A percentile compares a stretch with the other conserved stretches of the same genome.
Evolutionary conservation across 305 asterid genomes (phyloP).

Genomic region (Fraxinus ornus): DNA sequence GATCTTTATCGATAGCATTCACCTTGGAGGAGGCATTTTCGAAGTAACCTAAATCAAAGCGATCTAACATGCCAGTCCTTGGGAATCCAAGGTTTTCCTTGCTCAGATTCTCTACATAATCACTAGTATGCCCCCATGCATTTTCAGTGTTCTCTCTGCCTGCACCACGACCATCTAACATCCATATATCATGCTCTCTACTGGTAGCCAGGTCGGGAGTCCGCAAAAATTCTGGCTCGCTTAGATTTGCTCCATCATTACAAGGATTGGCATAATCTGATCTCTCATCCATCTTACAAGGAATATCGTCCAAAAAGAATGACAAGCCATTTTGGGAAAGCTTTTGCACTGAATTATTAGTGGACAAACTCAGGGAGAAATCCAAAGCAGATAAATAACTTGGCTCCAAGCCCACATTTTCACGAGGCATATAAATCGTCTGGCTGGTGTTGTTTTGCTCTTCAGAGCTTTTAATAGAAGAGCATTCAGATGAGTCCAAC

Average conservation of each 20-base stretch:
- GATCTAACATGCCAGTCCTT: conserved; percentile 22
- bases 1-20: conserved; percentile 32
- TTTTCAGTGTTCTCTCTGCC: conserved; percentile 28
- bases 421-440: conserved; percentile 23
- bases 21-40: conserved; percentile 30
- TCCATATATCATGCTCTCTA: conserved; percentile 30
- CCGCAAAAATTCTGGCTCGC: conserved; percentile 29
- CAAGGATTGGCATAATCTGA: conserved; percentile 30
- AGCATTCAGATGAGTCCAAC: conserved; percentile 63
- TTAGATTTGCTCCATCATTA: conserved; percentile 25
- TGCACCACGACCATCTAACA: conserved; percentile 24
- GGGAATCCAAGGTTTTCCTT: conserved; percentile 33
- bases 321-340: conserved; percentile 34
- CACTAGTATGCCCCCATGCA: conserved; percentile 40
- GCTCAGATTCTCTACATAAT: conserved; percentile 33
- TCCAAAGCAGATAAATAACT: conserved; percentile 70
- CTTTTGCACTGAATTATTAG: conserved; percentile 38
- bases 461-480: conserved; percentile 58
- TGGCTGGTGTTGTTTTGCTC: conserved; percentile 56
- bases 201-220: conserved; percentile 33
- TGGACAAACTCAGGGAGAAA: conserved; percentile 44
- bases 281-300: conserved; percentile 28
- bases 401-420: conserved; percentile 30
- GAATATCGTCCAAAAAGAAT: conserved; percentile 30
- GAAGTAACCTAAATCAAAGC: conserved; percentile 30